Conservation (phyloP, 345 rosid species). For the Dovyalis caffra region DNA sequence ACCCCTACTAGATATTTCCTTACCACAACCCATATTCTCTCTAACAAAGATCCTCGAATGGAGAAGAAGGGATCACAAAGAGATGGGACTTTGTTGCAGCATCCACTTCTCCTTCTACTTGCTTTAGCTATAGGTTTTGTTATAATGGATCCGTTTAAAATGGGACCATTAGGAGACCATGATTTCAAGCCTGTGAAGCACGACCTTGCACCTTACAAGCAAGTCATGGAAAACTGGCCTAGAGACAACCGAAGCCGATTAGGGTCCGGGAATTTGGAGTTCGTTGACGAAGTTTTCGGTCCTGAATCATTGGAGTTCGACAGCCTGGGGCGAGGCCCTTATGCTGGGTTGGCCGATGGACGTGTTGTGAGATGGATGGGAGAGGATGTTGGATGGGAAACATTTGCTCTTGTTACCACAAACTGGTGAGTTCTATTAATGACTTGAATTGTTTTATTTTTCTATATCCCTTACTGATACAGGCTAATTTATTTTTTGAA, state of each 20-base stretch:
- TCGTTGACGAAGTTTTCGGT: slow-evolving; percentile 68
- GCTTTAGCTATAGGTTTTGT: slow-evolving; percentile 56
- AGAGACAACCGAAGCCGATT: slow-evolving; percentile 66
- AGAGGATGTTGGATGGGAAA: slow-evolving; percentile 74
- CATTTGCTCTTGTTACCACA: slow-evolving; percentile 69
- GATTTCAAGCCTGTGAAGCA: slow-evolving; percentile 84
- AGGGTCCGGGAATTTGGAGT: slow-evolving; percentile 70
- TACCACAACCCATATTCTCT: neutral
- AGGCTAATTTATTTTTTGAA: slow-evolving; percentile 7
- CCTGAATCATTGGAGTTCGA: slow-evolving; percentile 97
- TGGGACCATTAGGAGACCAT: slow-evolving; percentile 73
- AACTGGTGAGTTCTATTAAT: slow-evolving; percentile 53
- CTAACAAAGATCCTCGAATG: neutral
- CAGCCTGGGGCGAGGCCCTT: slow-evolving; percentile 75
- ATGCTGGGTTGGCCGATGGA: slow-evolving; percentile 87
- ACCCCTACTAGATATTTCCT: neutral
- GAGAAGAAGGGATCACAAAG: slow-evolving; percentile 15
- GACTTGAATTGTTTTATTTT: neutral
- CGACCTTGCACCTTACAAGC: slow-evolving; percentile 81
- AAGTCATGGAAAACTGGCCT: slow-evolving; percentile 84
- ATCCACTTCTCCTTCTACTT: slow-evolving; percentile 40
- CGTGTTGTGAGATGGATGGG: slow-evolving; percentile 98
- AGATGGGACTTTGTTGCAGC: slow-evolving; percentile 13
- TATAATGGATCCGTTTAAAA: slow-evolving; percentile 62
- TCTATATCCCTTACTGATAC: neutral